Base-by-base conservation (phyloP, 2,329 filamentous ascomycete genomes). In the Xylaria sp. region DNA sequence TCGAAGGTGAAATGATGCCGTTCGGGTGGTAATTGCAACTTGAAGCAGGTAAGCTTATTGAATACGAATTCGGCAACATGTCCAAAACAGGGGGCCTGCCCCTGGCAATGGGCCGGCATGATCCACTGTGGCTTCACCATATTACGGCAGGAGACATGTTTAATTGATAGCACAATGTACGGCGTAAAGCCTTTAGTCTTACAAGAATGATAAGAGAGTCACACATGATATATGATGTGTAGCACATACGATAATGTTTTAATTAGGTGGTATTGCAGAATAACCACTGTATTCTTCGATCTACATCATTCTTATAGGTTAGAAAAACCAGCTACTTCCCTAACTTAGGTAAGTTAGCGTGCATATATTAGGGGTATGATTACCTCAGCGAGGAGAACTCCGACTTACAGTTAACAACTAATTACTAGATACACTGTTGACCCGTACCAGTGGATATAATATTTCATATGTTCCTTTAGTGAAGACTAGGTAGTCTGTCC, bases 61-160 rank as follows among this genome's bases (percentile, higher is more conserved):
- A 55, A 55, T 55, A 36, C 52, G 52, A 55, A 55, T 23, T 23
- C 36, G 56, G 46, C 28, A 53, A 64, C 36, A 55, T 59, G 46
- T 48, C 28, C 60, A 64, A 60, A 64, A 55, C 53, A 64, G 46
- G 65, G 61, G 61, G 52, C 43, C 52, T 50, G 41, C 59, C 57
- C 64, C 58, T 67, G 61, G 46, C 4, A 46, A 41, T 48, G 25
- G 46, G 30, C 60, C 39, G 36, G 28, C 18, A 34, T 36, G 66
- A 57, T 61, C 66, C 66, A 65, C 62, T 52, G 43, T 60, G 41
- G 56, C 56, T 65, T 65, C 56, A 36, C 39, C 8, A 43, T 60
- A 61, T 36, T 36, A 10, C 32, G 3, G 25, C 25, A 28, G 45
- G 30, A 18, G 25, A 8, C 28, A 55, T 34, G 9, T 30, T 41